Percentiles rank a stretch among this genome's conserved stretches.
These are phyloP conservation scores for Begonia peltatifolia DNA, from an alignment of 306 rosid genomes.

Conservation along the genomic window DNA sequence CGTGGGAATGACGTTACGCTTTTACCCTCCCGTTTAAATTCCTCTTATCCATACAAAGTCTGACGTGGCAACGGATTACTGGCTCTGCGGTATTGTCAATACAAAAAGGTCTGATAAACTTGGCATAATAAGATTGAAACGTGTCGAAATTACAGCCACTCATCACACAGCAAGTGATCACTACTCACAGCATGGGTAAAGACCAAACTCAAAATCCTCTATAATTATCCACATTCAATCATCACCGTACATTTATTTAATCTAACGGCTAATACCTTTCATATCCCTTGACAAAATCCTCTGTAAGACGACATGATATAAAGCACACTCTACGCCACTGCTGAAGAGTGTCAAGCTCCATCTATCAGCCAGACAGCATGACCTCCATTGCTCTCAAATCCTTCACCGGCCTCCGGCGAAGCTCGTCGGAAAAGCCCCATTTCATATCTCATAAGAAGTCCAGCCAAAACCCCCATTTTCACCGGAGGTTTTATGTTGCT, in stretches of 20 bases:
- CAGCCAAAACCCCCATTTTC: slow-evolving; percentile 7
- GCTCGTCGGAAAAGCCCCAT: slow-evolving; percentile 40
- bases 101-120: too few species aligned
- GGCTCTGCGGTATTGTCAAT: too few species aligned
- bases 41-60: too few species aligned
- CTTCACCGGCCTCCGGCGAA: slow-evolving; percentile 78
- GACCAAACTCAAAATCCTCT: slow-evolving; percentile 23
- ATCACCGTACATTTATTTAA: slow-evolving; percentile 11
- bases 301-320: slow-evolving; percentile 1
- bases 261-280: slow-evolving; percentile 28
- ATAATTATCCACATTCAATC: slow-evolving; percentile 38
- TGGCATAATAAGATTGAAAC: too few species aligned
- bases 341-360: not conserved
- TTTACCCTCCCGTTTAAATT: too few species aligned
- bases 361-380: slow-evolving; percentile 21
- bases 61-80: too few species aligned
- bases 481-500: slow-evolving; percentile 25
- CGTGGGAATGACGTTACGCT: too few species aligned
- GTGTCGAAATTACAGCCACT: too few species aligned
- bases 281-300: slow-evolving; percentile 58
- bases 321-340: not conserved
- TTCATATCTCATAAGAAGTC: slow-evolving; percentile 20
- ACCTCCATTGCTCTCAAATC: slow-evolving; percentile 65
- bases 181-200: too few species aligned
- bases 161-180: not conserved